Conservation (phyloP, 2,329 filamentous ascomycete genomes). For the Colletotrichum cordylinicola region DNA sequence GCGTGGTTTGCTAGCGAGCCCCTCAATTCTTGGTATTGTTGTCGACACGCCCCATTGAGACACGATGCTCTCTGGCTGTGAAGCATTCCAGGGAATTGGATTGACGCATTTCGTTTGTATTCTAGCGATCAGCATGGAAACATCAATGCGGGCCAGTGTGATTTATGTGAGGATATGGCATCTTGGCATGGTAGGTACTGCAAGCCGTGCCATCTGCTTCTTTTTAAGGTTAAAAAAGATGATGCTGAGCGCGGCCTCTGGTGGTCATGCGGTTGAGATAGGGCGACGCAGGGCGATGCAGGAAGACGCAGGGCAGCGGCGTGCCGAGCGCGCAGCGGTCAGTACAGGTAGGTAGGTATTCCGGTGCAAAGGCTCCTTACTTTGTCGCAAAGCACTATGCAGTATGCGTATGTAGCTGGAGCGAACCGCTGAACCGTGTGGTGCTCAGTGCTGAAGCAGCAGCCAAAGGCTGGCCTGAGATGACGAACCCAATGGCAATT, state of each 20-base stretch:
- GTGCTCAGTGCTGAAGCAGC: background rate
- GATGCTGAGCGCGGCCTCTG: background rate
- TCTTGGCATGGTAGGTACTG: background rate
- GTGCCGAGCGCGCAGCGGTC: background rate
- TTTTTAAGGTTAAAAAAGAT: background rate
- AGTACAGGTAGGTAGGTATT: background rate
- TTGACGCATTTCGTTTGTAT: background rate
- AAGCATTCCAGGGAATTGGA: background rate
- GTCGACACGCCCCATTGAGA: background rate
- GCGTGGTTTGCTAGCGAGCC: background rate
- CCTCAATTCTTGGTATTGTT: background rate
- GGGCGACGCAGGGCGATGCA: background rate
- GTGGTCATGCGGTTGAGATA: background rate
- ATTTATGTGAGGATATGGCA: background rate
- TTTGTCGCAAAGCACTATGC: background rate
- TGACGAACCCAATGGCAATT: background rate
- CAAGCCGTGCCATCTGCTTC: background rate
- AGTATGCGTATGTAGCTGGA: background rate
- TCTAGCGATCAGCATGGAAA: background rate
- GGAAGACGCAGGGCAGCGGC: background rate
- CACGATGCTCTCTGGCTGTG: background rate
- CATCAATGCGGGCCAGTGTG: background rate
- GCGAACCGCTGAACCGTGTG: constrained; percentile 17
- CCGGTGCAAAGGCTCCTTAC: background rate
- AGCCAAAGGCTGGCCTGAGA: background rate